Base-by-base conservation (phyloP, 768 basidiomycete species). In the Tephrocybe sp. region DNA sequence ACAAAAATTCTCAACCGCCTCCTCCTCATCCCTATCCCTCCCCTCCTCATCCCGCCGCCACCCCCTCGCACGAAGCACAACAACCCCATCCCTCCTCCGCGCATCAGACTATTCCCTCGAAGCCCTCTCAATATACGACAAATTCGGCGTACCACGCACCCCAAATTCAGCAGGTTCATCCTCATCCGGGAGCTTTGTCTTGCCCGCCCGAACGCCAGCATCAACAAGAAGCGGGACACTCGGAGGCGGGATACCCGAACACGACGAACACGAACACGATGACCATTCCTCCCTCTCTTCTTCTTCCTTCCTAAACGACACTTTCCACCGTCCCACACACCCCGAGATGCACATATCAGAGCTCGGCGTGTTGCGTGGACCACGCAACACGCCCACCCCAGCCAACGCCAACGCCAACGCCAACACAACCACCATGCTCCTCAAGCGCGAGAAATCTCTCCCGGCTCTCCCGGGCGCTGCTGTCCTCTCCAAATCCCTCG, bases 11-110 rank as follows among this genome's bases (percentile, higher is more conserved):
- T 49, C 52, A 42, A 21, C 29, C 49, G 41, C 47, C 49, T 37
- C 50, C 42, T 34, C 31, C 39, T 12, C 40, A 30, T 8, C 38
- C 45, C 76, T 75, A 9, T 56, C 77, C 27, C 62, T 50, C 16
- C 58, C 42, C n/a, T n/a, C n/a, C n/a, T 47, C 31, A 15, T 15
- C 18, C 36, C 38, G 19, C 50, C 11, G 18, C 33, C 29, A 38
- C 31, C 11, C 43, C 29, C 36, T 50, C 49, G 15, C 33, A 18
- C 8, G 19, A n/a, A 18, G n/a, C n/a, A n/a, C n/a, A n/a, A n/a
- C 37, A 5, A 21, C 37, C n/a, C 7, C 19, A n/a, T 38, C 18
- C 37, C 37, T 38, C 37, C 33, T 34, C 37, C 37, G 21, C 34
- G 30, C 30, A 6, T 33, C 18, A 21, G 25, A 47, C 16, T 25